phyloP scores from a whole-genome alignment of 768 basidiomycete species.

The Auricularia cornea region DNA sequence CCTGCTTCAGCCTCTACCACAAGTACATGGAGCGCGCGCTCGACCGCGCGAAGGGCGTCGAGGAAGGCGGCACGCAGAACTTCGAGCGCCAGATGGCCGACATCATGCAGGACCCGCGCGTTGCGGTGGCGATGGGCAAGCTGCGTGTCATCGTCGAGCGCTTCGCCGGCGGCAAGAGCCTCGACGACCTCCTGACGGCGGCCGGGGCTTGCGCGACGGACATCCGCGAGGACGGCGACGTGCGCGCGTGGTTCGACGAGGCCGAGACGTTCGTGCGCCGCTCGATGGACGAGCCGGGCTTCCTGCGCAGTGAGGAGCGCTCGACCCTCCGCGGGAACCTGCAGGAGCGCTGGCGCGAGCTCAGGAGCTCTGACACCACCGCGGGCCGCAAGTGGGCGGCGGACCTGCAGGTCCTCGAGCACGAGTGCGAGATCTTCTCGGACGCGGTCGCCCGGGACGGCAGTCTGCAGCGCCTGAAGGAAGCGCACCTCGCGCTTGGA shows the following conservation, averaged over 20 bases:
- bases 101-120: constrained; percentile 57
- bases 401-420: constrained; percentile 38
- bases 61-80: constrained; percentile 17
- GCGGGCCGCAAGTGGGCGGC: constrained; percentile 42
- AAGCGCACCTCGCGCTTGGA: constrained; percentile 41
- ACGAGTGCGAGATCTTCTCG: constrained; percentile 37
- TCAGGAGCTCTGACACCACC: constrained; percentile 38
- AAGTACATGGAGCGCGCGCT: constrained; percentile 48
- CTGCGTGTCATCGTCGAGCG: constrained; percentile 42
- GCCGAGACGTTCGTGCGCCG: constrained; percentile 39
- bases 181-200: constrained; percentile 39
- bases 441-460: constrained; percentile 39
- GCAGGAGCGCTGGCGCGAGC: constrained; percentile 39
- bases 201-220: constrained; percentile 38
- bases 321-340: constrained; percentile 35
- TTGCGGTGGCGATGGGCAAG: constrained; percentile 41
- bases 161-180: constrained; percentile 38
- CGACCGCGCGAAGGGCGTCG: constrained; percentile 39
- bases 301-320: constrained; percentile 42
- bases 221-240: constrained; percentile 43
- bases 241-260: constrained; percentile 49
- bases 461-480: constrained; percentile 38
- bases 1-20: constrained; percentile 46
- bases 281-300: constrained; percentile 43
- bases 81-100: constrained; percentile 34